These are phyloP conservation scores for Lippia alba DNA, from an alignment of 305 asterid genomes.

Conservation along the genomic window DNA sequence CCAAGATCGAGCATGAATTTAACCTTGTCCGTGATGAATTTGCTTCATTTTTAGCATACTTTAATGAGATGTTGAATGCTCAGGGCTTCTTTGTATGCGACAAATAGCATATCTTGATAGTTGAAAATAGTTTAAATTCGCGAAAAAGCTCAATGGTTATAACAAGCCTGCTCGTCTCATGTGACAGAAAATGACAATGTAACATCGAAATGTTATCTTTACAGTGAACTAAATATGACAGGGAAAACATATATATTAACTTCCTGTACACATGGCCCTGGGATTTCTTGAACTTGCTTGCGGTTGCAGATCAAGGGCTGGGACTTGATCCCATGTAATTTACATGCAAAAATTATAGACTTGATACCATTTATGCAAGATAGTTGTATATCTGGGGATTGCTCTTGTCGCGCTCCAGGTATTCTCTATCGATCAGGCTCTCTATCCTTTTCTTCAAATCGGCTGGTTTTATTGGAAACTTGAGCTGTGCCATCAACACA, in stretches of 20 bases:
- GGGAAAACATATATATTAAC: conserved; percentile 28
- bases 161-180: conserved; percentile 8
- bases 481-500: conserved; percentile 62
- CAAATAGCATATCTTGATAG: no score
- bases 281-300: conserved; percentile 23
- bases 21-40: no score
- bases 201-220: conserved; percentile 12
- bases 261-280: conserved; percentile 50
- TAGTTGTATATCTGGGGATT: conserved; percentile 93
- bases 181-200: conserved; percentile 1
- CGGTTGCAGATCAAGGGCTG: conserved; percentile 22
- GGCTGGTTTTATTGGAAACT: conserved; percentile 93
- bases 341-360: conserved; percentile 34
- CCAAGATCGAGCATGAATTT: no score
- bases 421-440: conserved; percentile 94
- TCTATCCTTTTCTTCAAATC: conserved; percentile 98
- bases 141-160: neutral
- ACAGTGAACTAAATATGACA: conserved; percentile 34
- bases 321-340: conserved; percentile 35
- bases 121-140: neutral
- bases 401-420: conserved; percentile 82
- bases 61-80: no score
- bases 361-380: conserved; percentile 46
- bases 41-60: no score
- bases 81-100: no score